Evolutionary conservation across 139 green algal genomes (phyloP), one percentile per base, ranked within the genome.

Genomic region (Micractinium conductrix): DNA sequence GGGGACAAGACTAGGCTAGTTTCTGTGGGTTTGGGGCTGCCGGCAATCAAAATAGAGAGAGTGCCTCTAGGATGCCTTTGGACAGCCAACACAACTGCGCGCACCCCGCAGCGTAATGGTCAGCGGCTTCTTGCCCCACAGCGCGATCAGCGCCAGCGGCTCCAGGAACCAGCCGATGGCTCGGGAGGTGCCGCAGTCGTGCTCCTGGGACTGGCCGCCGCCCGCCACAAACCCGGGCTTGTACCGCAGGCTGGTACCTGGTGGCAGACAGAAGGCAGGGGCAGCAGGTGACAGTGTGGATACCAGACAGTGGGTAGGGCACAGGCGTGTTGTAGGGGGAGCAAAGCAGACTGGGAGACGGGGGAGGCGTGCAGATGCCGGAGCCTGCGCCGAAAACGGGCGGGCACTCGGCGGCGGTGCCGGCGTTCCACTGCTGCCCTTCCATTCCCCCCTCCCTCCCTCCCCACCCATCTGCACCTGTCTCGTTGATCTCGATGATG

Each of bases 401-500:
- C n/a, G n/a, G n/a, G n/a, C n/a, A n/a, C n/a, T n/a, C n/a, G n/a
- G n/a, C n/a, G n/a, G n/a, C n/a, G n/a, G n/a, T n/a, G n/a, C n/a
- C n/a, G n/a, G n/a, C n/a, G n/a, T n/a, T n/a, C n/a, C n/a, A n/a
- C 53, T 21, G 2, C 53, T 62, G 53, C 53, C 53, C 53, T 22
- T 30, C 4, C 42, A 40, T 24, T 24, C 43, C 28, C 26, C 44
- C 53, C 53, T 22, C 8, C 2, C 53, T 22, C 53, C 53, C 53
- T 30, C 53, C 8, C 53, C 8, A 43, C 7, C 71, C 5, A 78
- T 28, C 26, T 21, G 21, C 84, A 96, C 96, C 97, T 86, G 97
- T 98, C 67, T 99, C 95, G 60, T 98, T 98, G 83, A 99, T 99
- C 55, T 99, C 96, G 1, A 99, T 93, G 0, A 94, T 81, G 69